Conservation (phyloP, 2,329 filamentous ascomycete genomes). For the Fusarium euwallaceae region DNA sequence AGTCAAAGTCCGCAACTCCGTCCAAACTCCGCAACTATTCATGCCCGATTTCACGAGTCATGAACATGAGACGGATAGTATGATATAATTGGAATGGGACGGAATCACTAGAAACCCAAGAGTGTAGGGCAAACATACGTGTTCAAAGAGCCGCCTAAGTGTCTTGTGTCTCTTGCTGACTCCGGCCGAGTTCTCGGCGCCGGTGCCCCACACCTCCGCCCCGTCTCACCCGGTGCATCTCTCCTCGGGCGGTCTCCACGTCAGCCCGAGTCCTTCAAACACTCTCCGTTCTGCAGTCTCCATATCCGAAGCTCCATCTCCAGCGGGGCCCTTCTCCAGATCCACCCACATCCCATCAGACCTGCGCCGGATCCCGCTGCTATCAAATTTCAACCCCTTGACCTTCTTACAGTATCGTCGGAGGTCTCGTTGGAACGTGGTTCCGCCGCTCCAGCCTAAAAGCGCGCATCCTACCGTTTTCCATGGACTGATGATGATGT, state of each 20-base stretch:
- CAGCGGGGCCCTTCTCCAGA: conserved; percentile 65
- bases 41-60: neutral
- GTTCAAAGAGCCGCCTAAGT: neutral
- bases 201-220: neutral
- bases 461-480: conserved; percentile 89
- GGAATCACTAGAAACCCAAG: neutral
- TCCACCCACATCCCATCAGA: conserved; percentile 78
- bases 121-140: neutral
- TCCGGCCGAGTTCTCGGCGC: neutral
- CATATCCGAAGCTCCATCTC: conserved; percentile 69
- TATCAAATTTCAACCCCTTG: conserved; percentile 88
- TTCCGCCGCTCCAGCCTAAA: conserved; percentile 88
- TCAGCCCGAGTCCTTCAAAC: conserved; percentile 81
- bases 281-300: conserved; percentile 83
- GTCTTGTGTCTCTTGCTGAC: neutral
- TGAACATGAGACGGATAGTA: neutral
- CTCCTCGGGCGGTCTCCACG: conserved; percentile 75
- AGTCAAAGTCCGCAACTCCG: conserved; percentile 35
- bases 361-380: conserved; percentile 82
- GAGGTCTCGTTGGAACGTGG: conserved; percentile 90
- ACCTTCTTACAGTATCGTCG: conserved; percentile 81
- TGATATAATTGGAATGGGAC: neutral
- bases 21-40: conserved; percentile 33
- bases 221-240: conserved; percentile 74
- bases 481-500: conserved; percentile 93